A percentile compares a stretch with the other conserved stretches of the same genome.
Evolutionary conservation across 257 asterid species (phyloP).

Genomic region (Lycium barbarum): DNA sequence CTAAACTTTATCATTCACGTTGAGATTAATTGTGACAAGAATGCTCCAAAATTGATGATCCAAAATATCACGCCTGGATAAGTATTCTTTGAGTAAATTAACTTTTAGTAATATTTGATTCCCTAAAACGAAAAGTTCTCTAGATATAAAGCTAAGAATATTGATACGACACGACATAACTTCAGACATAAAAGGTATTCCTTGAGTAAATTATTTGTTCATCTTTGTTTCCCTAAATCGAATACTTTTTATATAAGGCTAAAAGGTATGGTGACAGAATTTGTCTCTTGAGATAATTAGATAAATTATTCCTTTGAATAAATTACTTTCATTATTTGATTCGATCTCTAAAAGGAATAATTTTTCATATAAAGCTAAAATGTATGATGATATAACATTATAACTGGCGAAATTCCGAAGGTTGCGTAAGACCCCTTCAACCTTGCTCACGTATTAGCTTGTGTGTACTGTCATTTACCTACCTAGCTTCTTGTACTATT

Average conservation of each 20-base stretch:
- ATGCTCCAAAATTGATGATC: background rate
- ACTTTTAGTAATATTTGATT: background rate
- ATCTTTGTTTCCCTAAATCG: background rate
- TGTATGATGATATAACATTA: too few relatives aligned
- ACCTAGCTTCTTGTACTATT: too few relatives aligned
- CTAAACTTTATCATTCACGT: too few relatives aligned
- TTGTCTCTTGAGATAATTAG: background rate
- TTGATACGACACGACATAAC: background rate
- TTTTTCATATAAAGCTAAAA: background rate
- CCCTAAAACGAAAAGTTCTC: background rate
- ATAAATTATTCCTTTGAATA: too few relatives aligned
- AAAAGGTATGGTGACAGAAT: background rate
- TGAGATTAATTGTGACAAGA: too few relatives aligned
- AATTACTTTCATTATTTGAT: background rate
- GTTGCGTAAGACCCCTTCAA: too few relatives aligned
- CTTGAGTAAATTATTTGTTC: background rate
- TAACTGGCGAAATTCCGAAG: too few relatives aligned
- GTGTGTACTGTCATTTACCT: too few relatives aligned
- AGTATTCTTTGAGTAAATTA: too few relatives aligned
- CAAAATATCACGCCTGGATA: background rate
- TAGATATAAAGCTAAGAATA: background rate
- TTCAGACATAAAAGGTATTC: background rate
- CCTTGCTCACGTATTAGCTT: too few relatives aligned
- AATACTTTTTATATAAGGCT: background rate
- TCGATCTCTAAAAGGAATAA: too few relatives aligned